These are phyloP conservation scores for Macrophomina tecta DNA, from an alignment of 2,329 filamentous ascomycete species.

Conservation along the genomic window DNA sequence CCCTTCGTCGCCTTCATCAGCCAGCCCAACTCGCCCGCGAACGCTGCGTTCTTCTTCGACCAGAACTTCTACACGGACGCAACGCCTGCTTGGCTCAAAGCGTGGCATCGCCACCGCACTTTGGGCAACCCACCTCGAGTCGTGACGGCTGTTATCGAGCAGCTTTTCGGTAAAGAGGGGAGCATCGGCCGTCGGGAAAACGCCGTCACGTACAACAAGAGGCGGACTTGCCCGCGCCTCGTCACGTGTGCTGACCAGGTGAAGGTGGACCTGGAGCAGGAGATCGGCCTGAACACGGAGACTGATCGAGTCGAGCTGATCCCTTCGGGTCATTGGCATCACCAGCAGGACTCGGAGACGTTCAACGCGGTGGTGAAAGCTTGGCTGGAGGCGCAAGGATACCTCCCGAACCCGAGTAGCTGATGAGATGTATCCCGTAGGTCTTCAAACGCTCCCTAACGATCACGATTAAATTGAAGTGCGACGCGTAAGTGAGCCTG, in stretches of 20 bases:
- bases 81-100: slow-evolving; percentile 32
- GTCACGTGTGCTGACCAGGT: slow-evolving; percentile 29
- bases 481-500: no score
- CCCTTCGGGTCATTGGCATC: slow-evolving; percentile 33
- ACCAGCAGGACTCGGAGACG: slow-evolving; percentile 31
- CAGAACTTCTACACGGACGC: slow-evolving; percentile 6
- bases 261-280: slow-evolving; percentile 31
- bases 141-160: slow-evolving; percentile 22
- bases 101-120: slow-evolving; percentile 31
- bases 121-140: slow-evolving; percentile 31
- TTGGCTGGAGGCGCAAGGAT: slow-evolving; percentile 31
- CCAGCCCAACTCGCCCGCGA: not conserved
- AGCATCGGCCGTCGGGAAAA: slow-evolving; percentile 29
- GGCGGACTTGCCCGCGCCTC: slow-evolving; percentile 30
- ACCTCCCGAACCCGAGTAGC: not conserved
- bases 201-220: slow-evolving; percentile 29
- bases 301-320: slow-evolving; percentile 30
- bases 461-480: not conserved
- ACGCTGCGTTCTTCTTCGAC: not conserved
- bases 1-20: not conserved
- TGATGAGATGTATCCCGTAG: not conserved
- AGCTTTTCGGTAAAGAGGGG: slow-evolving; percentile 20
- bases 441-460: not conserved
- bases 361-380: slow-evolving; percentile 31
- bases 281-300: slow-evolving; percentile 26